Evolutionary conservation across 768 basidiomycete species (phyloP).

Genomic region (Amanita rubescens): DNA sequence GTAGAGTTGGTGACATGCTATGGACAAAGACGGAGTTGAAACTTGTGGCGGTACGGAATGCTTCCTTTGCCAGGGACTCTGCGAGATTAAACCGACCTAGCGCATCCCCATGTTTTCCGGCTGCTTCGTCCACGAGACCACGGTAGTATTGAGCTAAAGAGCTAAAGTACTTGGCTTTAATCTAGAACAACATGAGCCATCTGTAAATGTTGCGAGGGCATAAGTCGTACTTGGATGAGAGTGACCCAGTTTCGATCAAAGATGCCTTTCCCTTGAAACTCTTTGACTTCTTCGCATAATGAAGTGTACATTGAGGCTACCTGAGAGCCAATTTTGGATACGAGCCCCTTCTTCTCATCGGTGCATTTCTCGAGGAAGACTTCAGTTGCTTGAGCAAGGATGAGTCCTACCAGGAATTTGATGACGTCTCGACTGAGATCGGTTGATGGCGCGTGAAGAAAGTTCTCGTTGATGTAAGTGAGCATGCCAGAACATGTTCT

Average conservation of each 20-base stretch:
- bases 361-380: conserved; percentile 92
- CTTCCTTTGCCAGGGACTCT: conserved; percentile 78
- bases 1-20: conserved; percentile 72
- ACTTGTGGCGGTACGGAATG: conserved; percentile 54
- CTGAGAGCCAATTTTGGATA: conserved; percentile 81
- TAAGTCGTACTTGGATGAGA: conserved; percentile 60
- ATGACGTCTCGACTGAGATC: conserved; percentile 92
- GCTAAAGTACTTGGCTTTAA: conserved; percentile 86
- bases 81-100: conserved; percentile 74
- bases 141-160: conserved; percentile 87
- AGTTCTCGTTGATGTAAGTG: conserved; percentile 99
- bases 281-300: conserved; percentile 88
- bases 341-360: conserved; percentile 88
- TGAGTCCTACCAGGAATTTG: conserved; percentile 84
- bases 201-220: neutral
- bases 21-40: conserved; percentile 69
- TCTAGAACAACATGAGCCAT: conserved; percentile 32
- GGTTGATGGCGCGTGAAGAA: conserved; percentile 93
- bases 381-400: conserved; percentile 91
- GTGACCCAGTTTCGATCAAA: conserved; percentile 94
- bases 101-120: conserved; percentile 80
- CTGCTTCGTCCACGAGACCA: conserved; percentile 64
- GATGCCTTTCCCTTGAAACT: conserved; percentile 94
- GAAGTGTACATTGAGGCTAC: conserved; percentile 74
- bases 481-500: conserved; percentile 91